Percentiles rank a stretch among this genome's conserved stretches.
phyloP scores from a whole-genome alignment of 148 eudicot genomes.

The Polygonum aviculare region DNA sequence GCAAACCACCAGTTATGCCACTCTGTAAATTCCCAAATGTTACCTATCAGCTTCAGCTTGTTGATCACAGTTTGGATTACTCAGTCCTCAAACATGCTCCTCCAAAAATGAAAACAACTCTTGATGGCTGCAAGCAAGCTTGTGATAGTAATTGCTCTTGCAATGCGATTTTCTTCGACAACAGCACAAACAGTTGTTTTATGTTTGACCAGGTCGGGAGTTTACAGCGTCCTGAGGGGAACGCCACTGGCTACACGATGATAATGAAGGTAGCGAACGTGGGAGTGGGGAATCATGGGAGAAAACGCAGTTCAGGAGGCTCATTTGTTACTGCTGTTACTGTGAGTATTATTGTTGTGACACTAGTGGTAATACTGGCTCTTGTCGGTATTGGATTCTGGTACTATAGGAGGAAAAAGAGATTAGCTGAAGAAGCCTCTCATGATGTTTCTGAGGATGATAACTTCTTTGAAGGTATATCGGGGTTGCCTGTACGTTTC shows the following conservation, averaged over 20 bases:
- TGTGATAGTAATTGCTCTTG: constrained; percentile 79
- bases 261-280: constrained; percentile 41
- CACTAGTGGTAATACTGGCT: constrained; percentile 36
- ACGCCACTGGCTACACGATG: constrained; percentile 27
- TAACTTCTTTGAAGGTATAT: constrained; percentile 51
- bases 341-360: constrained; percentile 5
- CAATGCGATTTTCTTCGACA: constrained; percentile 61
- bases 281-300: not conserved
- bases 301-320: not conserved
- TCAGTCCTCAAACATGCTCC: constrained; percentile 46
- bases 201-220: constrained; percentile 64
- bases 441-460: constrained; percentile 74
- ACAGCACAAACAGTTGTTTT: constrained; percentile 53
- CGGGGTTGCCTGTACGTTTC: constrained; percentile 87
- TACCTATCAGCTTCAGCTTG: constrained; percentile 32
- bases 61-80: constrained; percentile 50
- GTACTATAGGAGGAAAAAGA: constrained; percentile 24
- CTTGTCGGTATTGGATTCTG: constrained; percentile 34
- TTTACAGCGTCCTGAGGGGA: constrained; percentile 28
- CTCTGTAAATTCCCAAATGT: constrained; percentile 25
- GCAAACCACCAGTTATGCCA: constrained; percentile 35
- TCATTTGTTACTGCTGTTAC: constrained; percentile 1
- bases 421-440: constrained; percentile 12
- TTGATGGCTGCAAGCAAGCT: constrained; percentile 49
- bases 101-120: constrained; percentile 40